Evolutionary conservation across 768 basidiomycete genomes (phyloP).

Genomic region (Tephrocybe sp.): DNA sequence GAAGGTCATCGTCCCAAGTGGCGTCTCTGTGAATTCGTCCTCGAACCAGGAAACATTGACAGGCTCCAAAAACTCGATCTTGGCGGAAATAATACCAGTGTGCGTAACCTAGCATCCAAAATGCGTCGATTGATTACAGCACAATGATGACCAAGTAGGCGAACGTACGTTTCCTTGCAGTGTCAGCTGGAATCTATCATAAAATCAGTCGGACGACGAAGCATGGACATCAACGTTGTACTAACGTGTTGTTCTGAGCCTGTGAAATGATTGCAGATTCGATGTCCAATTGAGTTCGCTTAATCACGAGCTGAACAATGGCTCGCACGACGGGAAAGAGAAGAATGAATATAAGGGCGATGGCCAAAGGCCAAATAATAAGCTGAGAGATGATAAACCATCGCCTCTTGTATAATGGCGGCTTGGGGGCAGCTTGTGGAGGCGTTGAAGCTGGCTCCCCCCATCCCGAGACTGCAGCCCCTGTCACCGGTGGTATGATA

Average conservation of each 20-base stretch:
- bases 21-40: conserved; percentile 39
- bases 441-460: conserved; percentile 16
- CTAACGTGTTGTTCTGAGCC: conserved; percentile 58
- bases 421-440: conserved; percentile 15
- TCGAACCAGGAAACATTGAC: conserved; percentile 60
- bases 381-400: conserved; percentile 61
- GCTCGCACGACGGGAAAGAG: conserved; percentile 68
- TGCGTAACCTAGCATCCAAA: conserved; percentile 48
- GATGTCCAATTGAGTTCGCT: conserved; percentile 51
- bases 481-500: conserved; percentile 7
- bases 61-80: conserved; percentile 56
- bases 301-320: conserved; percentile 63
- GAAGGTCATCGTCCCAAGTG: conserved; percentile 55
- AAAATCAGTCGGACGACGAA: background rate
- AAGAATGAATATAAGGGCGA: conserved; percentile 63
- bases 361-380: conserved; percentile 48
- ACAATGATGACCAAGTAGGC: background rate
- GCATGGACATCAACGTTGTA: conserved; percentile 7
- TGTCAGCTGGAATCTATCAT: conserved; percentile 44
- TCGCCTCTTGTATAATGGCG: conserved; percentile 57
- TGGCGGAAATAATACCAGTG: conserved; percentile 62
- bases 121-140: background rate
- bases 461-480: conserved; percentile 13
- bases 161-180: conserved; percentile 50
- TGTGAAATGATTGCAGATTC: conserved; percentile 46